Percentiles rank a stretch among this genome's conserved stretches.
phyloP scores from a whole-genome alignment of 148 eudicot genomes.

The Rhododendron mucronatum region DNA sequence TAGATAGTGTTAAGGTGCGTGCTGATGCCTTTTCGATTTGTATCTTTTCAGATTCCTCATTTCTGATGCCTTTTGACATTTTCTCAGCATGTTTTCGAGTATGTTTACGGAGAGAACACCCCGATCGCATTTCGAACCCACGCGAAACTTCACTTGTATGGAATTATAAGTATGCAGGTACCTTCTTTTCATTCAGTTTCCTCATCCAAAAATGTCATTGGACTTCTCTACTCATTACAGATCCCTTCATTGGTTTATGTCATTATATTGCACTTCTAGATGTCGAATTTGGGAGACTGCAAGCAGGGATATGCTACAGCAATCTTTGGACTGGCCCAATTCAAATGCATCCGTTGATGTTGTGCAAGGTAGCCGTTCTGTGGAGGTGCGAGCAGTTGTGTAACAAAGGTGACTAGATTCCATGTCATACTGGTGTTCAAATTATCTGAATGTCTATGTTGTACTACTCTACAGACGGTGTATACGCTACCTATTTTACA shows the following conservation, averaged over 20 bases:
- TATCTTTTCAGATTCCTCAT: neutral
- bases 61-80: conserved; percentile 9
- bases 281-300: conserved; percentile 83
- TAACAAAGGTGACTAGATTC: conserved; percentile 60
- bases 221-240: neutral
- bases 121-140: conserved; percentile 78
- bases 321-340: conserved; percentile 99
- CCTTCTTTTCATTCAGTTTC: neutral
- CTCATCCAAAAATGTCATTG: neutral
- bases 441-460: neutral
- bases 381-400: conserved; percentile 94
- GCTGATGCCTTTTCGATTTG: neutral
- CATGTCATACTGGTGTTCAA: neutral
- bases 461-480: neutral
- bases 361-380: conserved; percentile 89
- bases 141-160: conserved; percentile 94
- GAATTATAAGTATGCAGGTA: conserved; percentile 98
- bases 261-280: conserved; percentile 36
- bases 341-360: conserved; percentile 96
- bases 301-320: conserved; percentile 99
- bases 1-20: conserved; percentile 74
- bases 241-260: neutral
- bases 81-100: conserved; percentile 88
- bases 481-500: neutral
- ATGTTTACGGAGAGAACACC: conserved; percentile 95